phyloP scores from a whole-genome alignment of 139 green algal genomes.

The Closterium sp. region DNA sequence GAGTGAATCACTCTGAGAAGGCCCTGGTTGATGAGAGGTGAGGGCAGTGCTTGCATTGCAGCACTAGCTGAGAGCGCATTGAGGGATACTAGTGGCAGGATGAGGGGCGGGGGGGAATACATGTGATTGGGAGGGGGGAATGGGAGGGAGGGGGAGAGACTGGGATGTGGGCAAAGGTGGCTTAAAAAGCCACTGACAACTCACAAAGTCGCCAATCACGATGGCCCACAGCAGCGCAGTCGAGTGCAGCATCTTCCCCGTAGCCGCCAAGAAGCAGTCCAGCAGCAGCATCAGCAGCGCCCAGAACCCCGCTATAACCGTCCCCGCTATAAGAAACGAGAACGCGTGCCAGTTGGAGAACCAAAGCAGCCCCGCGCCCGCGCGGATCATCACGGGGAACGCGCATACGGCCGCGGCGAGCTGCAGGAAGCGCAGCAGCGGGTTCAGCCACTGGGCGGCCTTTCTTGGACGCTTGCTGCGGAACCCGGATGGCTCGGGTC shows the following conservation, averaged over 20 bases:
- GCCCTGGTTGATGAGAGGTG: not conserved
- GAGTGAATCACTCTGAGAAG: no score
- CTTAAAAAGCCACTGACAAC: not conserved
- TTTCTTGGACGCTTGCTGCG: not conserved
- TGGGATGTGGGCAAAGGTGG: not conserved
- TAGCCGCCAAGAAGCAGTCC: not conserved
- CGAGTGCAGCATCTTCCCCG: not conserved
- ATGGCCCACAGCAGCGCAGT: not conserved
- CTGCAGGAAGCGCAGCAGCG: not conserved
- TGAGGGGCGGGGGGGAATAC: not conserved
- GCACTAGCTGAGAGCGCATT: not conserved
- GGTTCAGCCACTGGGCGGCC: not conserved
- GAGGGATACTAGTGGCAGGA: not conserved
- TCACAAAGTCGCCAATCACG: not conserved
- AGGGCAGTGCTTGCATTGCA: not conserved
- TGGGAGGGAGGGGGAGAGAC: not conserved
- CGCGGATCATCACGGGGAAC: not conserved
- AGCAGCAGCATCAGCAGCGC: conserved; percentile 18
- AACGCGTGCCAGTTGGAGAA: not conserved
- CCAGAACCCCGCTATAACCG: conserved; percentile 8
- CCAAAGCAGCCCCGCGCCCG: not conserved
- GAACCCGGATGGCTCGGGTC: not conserved
- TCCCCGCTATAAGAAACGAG: conserved; percentile 11
- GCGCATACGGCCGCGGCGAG: not conserved
- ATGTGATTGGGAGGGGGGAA: not conserved